These are phyloP conservation scores for Saccharomyces hybrid DNA, from an alignment of 1,139 yeast genomes.

Conservation along the genomic window DNA sequence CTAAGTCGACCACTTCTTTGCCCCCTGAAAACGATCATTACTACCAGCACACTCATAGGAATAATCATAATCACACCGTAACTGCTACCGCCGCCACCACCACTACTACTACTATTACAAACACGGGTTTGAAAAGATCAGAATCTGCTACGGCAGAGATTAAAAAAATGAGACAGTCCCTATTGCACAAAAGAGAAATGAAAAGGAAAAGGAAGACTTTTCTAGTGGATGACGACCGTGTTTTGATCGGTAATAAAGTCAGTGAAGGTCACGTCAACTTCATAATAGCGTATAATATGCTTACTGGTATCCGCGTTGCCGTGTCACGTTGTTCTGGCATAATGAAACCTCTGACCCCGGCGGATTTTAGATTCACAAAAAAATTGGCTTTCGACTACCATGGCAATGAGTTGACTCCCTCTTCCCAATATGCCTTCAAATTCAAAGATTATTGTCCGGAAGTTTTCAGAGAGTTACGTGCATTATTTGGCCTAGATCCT, in stretches of 20 bases:
- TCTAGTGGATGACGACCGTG: slow-evolving; percentile 51
- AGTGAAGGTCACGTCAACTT: slow-evolving; percentile 91
- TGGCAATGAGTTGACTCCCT: slow-evolving; percentile 84
- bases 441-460: slow-evolving; percentile 95
- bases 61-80: not conserved
- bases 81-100: not conserved
- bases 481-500: slow-evolving; percentile 79
- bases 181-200: slow-evolving; percentile 30
- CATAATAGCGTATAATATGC: slow-evolving; percentile 92
- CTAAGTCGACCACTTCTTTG: slow-evolving; percentile 12
- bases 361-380: slow-evolving; percentile 63
- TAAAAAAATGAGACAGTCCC: slow-evolving; percentile 28
- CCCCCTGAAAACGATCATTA: slow-evolving; percentile 8
- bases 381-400: slow-evolving; percentile 81
- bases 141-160: slow-evolving; percentile 29
- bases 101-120: slow-evolving; percentile 4
- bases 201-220: slow-evolving; percentile 27
- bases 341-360: slow-evolving; percentile 61
- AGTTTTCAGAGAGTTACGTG: slow-evolving; percentile 80
- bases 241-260: slow-evolving; percentile 71
- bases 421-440: slow-evolving; percentile 86
- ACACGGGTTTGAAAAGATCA: slow-evolving; percentile 21
- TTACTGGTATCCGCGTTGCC: slow-evolving; percentile 93
- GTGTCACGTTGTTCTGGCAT: slow-evolving; percentile 88
- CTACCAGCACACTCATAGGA: not conserved